A percentile compares a stretch with the other conserved stretches of the same genome.
Evolutionary conservation across 352 stramenopile species (phyloP).

Genomic region (Bremia lactucae): DNA sequence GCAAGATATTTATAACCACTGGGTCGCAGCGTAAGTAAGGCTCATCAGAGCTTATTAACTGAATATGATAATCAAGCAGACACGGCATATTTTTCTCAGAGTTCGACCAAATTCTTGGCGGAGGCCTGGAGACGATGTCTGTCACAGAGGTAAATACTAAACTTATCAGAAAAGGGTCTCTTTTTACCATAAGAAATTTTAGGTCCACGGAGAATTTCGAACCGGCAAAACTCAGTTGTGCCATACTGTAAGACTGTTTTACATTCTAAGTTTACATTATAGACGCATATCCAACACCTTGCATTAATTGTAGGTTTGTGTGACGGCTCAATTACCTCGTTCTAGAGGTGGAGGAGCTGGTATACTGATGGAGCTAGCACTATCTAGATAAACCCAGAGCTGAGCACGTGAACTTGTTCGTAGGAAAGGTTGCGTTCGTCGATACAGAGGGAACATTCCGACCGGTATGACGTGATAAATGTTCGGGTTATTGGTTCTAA

Average conservation of each 20-base stretch:
- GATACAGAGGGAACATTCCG: conserved; percentile 92
- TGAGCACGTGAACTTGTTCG: too few species aligned
- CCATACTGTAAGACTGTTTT: conserved; percentile 74
- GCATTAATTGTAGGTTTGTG: conserved; percentile 57
- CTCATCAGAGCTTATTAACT: not conserved
- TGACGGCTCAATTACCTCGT: conserved; percentile 75
- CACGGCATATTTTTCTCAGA: conserved; percentile 22
- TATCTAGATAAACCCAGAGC: too few species aligned
- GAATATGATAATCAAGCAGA: not conserved
- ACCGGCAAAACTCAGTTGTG: conserved; percentile 92
- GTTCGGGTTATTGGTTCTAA: not conserved
- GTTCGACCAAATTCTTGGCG: conserved; percentile 78
- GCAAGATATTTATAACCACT: conserved; percentile 68
- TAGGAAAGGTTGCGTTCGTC: conserved; percentile 78
- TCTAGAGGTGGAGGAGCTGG: conserved; percentile 75
- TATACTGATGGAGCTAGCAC: too few species aligned
- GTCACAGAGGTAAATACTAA: conserved; percentile 75
- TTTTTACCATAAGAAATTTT: too few species aligned
- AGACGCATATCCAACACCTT: too few species aligned
- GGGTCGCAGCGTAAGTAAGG: conserved; percentile 61
- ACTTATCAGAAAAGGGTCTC: not conserved
- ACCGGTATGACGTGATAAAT: conserved; percentile 27
- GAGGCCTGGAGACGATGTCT: conserved; percentile 83
- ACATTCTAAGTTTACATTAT: too few species aligned
- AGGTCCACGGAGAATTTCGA: conserved; percentile 89